Evolutionary conservation across 768 basidiomycete genomes (phyloP).

Genomic region (Pleurotus citrinopileatus): DNA sequence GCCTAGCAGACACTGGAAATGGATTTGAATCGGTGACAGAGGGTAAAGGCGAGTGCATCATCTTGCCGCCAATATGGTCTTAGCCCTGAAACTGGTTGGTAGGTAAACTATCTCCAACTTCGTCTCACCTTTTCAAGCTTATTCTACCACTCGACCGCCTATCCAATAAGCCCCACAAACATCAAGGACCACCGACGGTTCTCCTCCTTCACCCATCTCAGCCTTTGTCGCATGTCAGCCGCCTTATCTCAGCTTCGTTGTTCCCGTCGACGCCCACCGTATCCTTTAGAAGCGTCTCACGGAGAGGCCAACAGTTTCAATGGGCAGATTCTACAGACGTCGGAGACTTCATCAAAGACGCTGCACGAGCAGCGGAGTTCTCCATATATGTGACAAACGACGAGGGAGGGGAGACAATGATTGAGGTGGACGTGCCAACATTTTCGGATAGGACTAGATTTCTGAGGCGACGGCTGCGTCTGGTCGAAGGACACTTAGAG

Average conservation of each 20-base stretch:
- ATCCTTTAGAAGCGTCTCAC: constrained; percentile 43
- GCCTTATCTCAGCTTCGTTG: constrained; percentile 50
- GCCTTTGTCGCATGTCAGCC: constrained; percentile 60
- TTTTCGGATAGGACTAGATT: constrained; percentile 62
- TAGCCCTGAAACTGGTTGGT: neutral
- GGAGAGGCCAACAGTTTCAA: constrained; percentile 33
- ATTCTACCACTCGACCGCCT: constrained; percentile 47
- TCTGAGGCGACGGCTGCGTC: constrained; percentile 43
- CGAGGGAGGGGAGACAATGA: constrained; percentile 17
- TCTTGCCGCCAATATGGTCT: neutral
- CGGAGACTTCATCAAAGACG: constrained; percentile 63
- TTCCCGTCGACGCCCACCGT: constrained; percentile 32
- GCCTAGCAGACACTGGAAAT: constrained; percentile 14
- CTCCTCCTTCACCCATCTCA: constrained; percentile 69
- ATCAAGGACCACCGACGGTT: constrained; percentile 38
- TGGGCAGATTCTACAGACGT: constrained; percentile 67
- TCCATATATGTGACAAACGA: constrained; percentile 39
- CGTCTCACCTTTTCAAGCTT: constrained; percentile 65
- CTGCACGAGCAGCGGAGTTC: constrained; percentile 53
- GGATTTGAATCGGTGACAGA: constrained; percentile 26
- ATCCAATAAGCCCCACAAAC: constrained; percentile 13
- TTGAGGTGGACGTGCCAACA: constrained; percentile 59
- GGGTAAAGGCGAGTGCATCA: constrained; percentile 30
- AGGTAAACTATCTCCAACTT: constrained; percentile 63
- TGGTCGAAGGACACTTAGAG: constrained; percentile 40